phyloP scores from a whole-genome alignment of 176 grass and related monocot genomes.

The Zoysia japonica region DNA sequence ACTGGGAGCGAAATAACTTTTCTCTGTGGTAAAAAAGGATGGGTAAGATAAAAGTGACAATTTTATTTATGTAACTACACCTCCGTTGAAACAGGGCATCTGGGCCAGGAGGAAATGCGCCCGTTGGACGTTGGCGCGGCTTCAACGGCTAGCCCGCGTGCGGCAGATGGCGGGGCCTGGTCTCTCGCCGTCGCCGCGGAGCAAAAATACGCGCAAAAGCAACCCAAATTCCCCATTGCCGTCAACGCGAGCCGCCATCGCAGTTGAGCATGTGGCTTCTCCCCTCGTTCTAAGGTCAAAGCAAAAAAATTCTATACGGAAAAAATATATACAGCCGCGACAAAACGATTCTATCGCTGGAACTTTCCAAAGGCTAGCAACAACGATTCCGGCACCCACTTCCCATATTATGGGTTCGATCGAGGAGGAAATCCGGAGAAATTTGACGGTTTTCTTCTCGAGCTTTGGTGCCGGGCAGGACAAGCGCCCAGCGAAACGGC shows the following conservation, averaged over 20 bases:
- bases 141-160: conserved; percentile 51
- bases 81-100: not conserved
- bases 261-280: not conserved
- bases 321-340: not conserved
- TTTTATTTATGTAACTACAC: not conserved
- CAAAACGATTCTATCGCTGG: not conserved
- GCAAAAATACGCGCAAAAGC: not conserved
- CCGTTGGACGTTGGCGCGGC: conserved; percentile 60
- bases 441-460: conserved; percentile 7
- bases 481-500: conserved; percentile 8
- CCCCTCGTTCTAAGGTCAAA: not conserved
- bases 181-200: not conserved
- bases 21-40: not conserved
- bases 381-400: not conserved
- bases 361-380: conserved; percentile 32
- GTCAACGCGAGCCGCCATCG: conserved; percentile 12
- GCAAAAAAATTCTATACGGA: not conserved
- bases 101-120: conserved; percentile 30
- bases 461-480: not conserved
- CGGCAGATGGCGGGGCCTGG: conserved; percentile 53
- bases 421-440: not conserved
- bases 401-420: not conserved
- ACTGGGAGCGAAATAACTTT: not conserved
- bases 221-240: not conserved
- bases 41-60: conserved; percentile 17